Evolutionary conservation across 2,329 filamentous ascomycete genomes (phyloP), one percentile per base, ranked within the genome.

Genomic region (Alternaria conjuncta): DNA sequence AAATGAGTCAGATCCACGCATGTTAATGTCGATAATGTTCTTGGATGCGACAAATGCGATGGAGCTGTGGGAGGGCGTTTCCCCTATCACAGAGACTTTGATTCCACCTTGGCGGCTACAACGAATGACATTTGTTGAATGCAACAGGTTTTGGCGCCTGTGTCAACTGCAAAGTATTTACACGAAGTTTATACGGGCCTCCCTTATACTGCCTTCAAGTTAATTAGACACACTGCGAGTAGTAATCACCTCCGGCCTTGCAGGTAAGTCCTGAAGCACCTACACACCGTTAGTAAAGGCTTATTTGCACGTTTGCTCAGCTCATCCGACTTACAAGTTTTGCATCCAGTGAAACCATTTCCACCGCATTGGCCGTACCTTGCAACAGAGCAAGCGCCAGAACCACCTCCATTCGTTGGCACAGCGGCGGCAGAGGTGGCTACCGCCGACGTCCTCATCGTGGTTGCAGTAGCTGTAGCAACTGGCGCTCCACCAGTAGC

Each of bases 331-430:
- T 63, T 46, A 60, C 57, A 63, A n/a, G 61, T 51, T 26, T 46
- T 56, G 50, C 61, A 63, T 18, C 61, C 61, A n/a, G 30, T 55
- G 18, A 23, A 63, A 8, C 61, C 61, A 12, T 15, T 71, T 41
- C 77, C 79, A 41, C 77, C 78, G 64, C 78, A 80, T 61, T 80
- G 77, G 12, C 57, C 65, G 47, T 70, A 80, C 32, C 72, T 72
- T 2, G 61, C 69, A n/a, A 65, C 62, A 2, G 64, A 60, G 46
- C 69, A 71, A 12, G 44, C 61, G n/a, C 69, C 71, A 53, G 54
- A 25, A 15, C 60, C 64, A 23, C 55, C 46, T n/a, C 61, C 65
- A 25, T n/a, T 62, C 13, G 69, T 64, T 9, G 72, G 63, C 10
- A 59, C 54, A n/a, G 73, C 58, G 50, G 57, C 57, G 4, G 63